Conservation (phyloP, 179 eudicot species). For the Spergularia azorica region DNA sequence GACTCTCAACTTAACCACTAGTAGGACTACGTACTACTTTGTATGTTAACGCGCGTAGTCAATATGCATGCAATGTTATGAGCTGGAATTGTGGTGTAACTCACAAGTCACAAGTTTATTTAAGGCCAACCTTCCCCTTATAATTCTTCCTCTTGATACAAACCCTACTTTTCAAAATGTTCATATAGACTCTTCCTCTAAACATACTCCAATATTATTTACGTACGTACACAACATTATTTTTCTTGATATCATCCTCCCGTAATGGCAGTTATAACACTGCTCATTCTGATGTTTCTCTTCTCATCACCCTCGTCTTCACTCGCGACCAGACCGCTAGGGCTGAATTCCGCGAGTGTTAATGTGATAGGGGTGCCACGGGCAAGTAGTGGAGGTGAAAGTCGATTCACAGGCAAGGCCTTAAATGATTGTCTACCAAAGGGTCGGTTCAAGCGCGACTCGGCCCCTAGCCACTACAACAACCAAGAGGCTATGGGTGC, state of each 20-base stretch:
- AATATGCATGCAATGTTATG: conserved; percentile 22
- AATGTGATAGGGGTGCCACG: background rate
- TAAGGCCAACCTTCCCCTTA: background rate
- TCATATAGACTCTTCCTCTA: too few relatives aligned
- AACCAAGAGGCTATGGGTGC: conserved; percentile 18
- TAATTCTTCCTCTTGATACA: conserved; percentile 10
- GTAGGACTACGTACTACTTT: conserved; percentile 11
- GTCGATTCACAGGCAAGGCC: background rate
- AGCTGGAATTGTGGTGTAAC: conserved; percentile 26
- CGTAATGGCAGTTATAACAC: conserved; percentile 14
- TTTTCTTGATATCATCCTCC: too few relatives aligned
- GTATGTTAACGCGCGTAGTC: background rate
- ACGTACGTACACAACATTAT: too few relatives aligned
- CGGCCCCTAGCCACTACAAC: conserved; percentile 20
- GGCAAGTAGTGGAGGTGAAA: background rate
- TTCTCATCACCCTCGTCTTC: background rate
- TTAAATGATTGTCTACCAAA: conserved; percentile 26
- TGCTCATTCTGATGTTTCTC: background rate
- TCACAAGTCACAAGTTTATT: conserved; percentile 24
- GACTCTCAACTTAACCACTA: background rate
- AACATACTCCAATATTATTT: too few relatives aligned
- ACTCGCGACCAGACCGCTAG: conserved; percentile 14
- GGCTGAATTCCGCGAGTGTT: background rate
- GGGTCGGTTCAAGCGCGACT: conserved; percentile 10
- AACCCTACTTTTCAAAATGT: background rate